Evolutionary conservation across 1,284 basidiomycete genomes (phyloP), one percentile per base, ranked within the genome.

Genomic region (Apiotrichum veenhuisii): DNA sequence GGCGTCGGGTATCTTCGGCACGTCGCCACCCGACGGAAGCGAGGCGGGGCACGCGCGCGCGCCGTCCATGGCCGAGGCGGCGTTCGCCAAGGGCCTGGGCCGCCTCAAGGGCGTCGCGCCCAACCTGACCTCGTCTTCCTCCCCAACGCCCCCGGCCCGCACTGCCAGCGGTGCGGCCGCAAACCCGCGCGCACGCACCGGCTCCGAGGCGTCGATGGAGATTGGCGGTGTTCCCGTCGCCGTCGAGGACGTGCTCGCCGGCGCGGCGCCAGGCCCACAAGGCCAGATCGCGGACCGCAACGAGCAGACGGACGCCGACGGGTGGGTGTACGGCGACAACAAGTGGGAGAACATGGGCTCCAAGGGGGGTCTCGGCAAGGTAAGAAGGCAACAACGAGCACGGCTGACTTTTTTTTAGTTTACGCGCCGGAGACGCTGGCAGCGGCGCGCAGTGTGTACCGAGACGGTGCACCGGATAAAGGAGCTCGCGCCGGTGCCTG

Each of bases 241-340:
- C 8, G 23, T 22, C 17, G 47, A 49, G 12, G 49, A 50, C 26
- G 26, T 41, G 9, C 26, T 50, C 18, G 25, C 25, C 26, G 26
- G 26, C n/a, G 26, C 26, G 2, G 9, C 49, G 2, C 25, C 37
- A 5, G 49, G 44, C 2, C 44, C 27, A 4, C 45, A 43, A 5
- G 50, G 49, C 33, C 42, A 63, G 7, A 65, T 70, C 26, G 55
- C 64, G 10, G 68, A 69, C 45, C 57, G 48, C 18, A 70, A 74
- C 52, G 71, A 66, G 26, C 76, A 79, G 45, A 95, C 92, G 0
- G 93, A 97, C 71, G 70, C 80, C 1, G 91, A 95, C 57, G 93
- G 93, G 1, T 96, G 93, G 93, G 83, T 93, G 33, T 96, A 93
- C 71, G 89, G 87, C 3, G 94, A 95, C 69, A 97, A 97, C 75